phyloP scores from a whole-genome alignment of 768 basidiomycete species.

The Pleurotus salmoneostramineus region DNA sequence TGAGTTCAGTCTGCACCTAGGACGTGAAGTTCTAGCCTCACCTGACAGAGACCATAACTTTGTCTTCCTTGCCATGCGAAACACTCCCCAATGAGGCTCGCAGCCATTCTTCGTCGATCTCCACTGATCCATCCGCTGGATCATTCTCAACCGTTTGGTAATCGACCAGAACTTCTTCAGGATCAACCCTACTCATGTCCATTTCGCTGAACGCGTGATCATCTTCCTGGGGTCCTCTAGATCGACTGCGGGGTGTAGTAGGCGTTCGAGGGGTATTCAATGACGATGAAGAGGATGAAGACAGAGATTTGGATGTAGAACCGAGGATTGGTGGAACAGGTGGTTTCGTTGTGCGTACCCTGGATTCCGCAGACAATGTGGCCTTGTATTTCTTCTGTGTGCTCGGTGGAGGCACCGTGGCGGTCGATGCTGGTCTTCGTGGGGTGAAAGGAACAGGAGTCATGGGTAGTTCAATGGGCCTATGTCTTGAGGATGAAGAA shows the following conservation, averaged over 20 bases:
- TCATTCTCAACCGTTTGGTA: constrained; percentile 57
- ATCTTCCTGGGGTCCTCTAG: constrained; percentile 43
- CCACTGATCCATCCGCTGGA: constrained; percentile 62
- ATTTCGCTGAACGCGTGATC: constrained; percentile 55
- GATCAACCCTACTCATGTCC: constrained; percentile 72
- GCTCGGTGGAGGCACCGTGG: constrained; percentile 15
- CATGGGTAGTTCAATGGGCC: neutral
- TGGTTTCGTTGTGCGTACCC: constrained; percentile 13
- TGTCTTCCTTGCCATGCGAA: constrained; percentile 68
- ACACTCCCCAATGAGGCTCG: constrained; percentile 16
- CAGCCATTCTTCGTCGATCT: constrained; percentile 59
- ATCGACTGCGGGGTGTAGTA: constrained; percentile 39
- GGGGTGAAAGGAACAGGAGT: constrained; percentile 2
- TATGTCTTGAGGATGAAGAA: neutral
- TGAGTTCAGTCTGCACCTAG: neutral
- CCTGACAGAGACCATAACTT: constrained; percentile 85
- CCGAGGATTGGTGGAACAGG: constrained; percentile 43
- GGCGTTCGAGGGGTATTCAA: constrained; percentile 50
- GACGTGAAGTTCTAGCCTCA: constrained; percentile 20
- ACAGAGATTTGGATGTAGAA: constrained; percentile 43
- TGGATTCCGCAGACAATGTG: constrained; percentile 36
- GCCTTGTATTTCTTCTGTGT: constrained; percentile 68
- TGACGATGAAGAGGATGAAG: constrained; percentile 16
- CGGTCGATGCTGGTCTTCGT: constrained; percentile 8
- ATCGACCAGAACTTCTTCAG: constrained; percentile 75